Conservation (phyloP, 140 eudicot genomes). For the Bidens hawaiensis region DNA sequence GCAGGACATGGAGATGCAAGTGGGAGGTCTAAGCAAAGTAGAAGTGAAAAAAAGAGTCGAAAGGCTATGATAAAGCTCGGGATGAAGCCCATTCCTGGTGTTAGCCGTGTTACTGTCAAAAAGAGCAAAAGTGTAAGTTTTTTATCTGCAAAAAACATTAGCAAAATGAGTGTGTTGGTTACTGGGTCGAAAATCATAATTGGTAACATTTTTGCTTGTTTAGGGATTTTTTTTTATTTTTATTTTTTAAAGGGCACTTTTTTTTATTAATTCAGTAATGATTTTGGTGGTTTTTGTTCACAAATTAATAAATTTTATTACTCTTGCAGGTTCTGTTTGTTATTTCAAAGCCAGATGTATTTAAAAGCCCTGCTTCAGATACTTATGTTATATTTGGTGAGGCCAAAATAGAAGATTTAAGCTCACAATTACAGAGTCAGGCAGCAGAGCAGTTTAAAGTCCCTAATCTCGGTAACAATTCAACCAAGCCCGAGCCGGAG, state of each 20-base stretch:
- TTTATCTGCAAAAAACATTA: background rate
- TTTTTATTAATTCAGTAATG: background rate
- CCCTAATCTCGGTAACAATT: background rate
- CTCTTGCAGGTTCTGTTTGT: constrained; percentile 3
- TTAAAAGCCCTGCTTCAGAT: constrained; percentile 14
- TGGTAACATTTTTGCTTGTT: too few species aligned
- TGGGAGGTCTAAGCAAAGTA: constrained; percentile 5
- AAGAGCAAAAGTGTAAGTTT: constrained; percentile 12
- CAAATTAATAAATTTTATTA: background rate
- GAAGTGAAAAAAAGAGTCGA: constrained; percentile 12
- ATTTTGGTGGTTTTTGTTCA: background rate
- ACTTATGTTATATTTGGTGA: constrained; percentile 14
- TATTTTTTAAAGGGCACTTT: too few species aligned
- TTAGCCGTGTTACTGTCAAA: constrained; percentile 14
- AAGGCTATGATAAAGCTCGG: constrained; percentile 14
- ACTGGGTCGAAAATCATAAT: background rate
- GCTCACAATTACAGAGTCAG: constrained; percentile 7
- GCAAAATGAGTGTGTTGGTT: background rate
- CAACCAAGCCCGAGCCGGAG: background rate
- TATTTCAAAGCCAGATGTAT: constrained; percentile 9
- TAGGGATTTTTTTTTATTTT: too few species aligned
- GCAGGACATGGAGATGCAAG: constrained; percentile 16
- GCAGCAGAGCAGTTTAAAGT: constrained; percentile 6
- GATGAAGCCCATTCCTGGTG: constrained; percentile 8
- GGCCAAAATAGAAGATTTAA: constrained; percentile 13